A percentile compares a stretch with the other conserved stretches of the same genome.
phyloP scores from a whole-genome alignment of 108 stramenopile genomes.

The Bacterosira constricta region DNA sequence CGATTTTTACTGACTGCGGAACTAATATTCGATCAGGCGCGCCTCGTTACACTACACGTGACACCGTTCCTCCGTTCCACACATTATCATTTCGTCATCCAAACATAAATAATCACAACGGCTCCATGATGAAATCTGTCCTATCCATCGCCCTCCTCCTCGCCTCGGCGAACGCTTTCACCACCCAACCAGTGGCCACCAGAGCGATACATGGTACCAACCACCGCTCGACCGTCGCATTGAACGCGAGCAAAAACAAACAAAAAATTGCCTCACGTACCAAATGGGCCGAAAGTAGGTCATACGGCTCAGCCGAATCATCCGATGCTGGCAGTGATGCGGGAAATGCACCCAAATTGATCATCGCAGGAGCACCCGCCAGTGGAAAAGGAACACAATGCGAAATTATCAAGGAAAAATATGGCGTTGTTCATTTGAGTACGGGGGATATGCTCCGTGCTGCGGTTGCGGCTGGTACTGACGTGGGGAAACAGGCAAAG shows the following conservation, averaged over 20 bases:
- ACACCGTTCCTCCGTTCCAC: too few relatives aligned
- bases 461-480: slow-evolving; percentile 57
- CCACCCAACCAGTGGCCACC: slow-evolving; percentile 1
- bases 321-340: background rate
- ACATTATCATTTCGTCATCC: too few relatives aligned
- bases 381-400: slow-evolving; percentile 88
- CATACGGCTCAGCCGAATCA: slow-evolving; percentile 5
- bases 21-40: too few relatives aligned
- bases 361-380: slow-evolving; percentile 80
- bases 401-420: slow-evolving; percentile 65
- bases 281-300: slow-evolving; percentile 43
- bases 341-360: slow-evolving; percentile 39
- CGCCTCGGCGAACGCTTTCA: slow-evolving; percentile 18
- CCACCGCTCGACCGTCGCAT: slow-evolving; percentile 1
- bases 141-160: slow-evolving; percentile 12
- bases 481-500: slow-evolving; percentile 78
- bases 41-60: too few relatives aligned
- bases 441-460: slow-evolving; percentile 88
- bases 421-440: slow-evolving; percentile 72
- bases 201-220: background rate
- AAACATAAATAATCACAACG: background rate
- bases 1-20: too few relatives aligned
- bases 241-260: slow-evolving; percentile 30
- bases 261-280: slow-evolving; percentile 33
- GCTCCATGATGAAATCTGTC: slow-evolving; percentile 7